Evolutionary conservation across 371 early-diverging fungal genomes (phyloP), one percentile per base, ranked within the genome.

Genomic region (Circinella umbellata): DNA sequence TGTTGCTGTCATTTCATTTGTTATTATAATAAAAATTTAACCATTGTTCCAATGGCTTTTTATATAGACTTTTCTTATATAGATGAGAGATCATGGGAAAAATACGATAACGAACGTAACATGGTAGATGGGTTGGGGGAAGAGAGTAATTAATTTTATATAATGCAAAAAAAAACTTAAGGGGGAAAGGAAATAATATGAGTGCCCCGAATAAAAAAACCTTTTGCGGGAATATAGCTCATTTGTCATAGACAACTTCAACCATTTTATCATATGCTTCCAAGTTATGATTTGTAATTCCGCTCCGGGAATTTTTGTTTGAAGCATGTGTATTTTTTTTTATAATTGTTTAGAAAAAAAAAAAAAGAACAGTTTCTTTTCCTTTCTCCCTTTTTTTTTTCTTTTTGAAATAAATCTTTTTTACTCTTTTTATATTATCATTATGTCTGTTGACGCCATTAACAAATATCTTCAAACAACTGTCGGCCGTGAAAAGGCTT

Each of bases 401-500:
- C 3, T 42, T 11, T 42, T 42, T 42, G 0, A 42, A 6, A 1
- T 1, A 27, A 27, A 2, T 27, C 27, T 27, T 20, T 57, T 34
- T 18, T 57, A 1, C 27, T 34, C 4, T n/a, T 27, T n/a, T 27
- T 34, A 57, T 34, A 57, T n/a, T 13, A 51, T 13, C 27, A 27
- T 27, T 10, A 57, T 57, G 57, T 57, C 35, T 11, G 80, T 75
- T 70, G 79, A 80, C 35, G 76, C 74, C 49, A 63, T 83, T 14
- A 80, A 80, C 48, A 74, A 76, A 55, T 90, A 81, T 76, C 79
- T 90, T 38, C 79, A 77, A 64, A 90, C 91, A 17, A 92, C 92
- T 5, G 84, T 83, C 4, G 95, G 95, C 38, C 91, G 95, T 67
- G 95, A 94, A 79, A 95, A 94, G 75, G 70, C 85, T 4, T 94